These are phyloP conservation scores for Botrytis aclada DNA, from an alignment of 2,329 filamentous ascomycete species.

Conservation along the genomic window DNA sequence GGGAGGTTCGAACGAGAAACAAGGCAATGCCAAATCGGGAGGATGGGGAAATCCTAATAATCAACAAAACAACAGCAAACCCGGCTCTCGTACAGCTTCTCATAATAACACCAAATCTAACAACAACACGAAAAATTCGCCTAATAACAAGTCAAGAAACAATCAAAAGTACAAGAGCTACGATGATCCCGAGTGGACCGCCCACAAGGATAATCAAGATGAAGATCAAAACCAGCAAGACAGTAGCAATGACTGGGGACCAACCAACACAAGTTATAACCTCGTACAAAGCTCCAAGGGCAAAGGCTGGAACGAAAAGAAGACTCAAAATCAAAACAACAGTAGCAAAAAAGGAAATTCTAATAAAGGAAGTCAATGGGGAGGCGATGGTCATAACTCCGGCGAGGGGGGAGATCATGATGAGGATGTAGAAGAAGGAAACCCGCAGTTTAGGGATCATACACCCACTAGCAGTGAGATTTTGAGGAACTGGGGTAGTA, in stretches of 20 bases:
- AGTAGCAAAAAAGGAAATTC: neutral
- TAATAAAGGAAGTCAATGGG: slow-evolving; percentile 8
- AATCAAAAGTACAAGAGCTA: neutral
- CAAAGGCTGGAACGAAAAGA: slow-evolving; percentile 13
- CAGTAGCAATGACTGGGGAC: neutral
- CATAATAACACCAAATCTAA: neutral
- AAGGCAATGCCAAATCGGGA: slow-evolving; percentile 14
- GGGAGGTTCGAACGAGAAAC: slow-evolving; percentile 5
- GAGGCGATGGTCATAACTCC: slow-evolving; percentile 12
- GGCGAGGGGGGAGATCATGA: slow-evolving; percentile 4
- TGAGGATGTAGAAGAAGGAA: slow-evolving; percentile 1
- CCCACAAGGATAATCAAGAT: neutral
- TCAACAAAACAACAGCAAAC: slow-evolving; percentile 14
- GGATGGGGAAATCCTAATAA: slow-evolving; percentile 2
- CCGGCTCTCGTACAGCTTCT: slow-evolving; percentile 21
- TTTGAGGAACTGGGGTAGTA: neutral
- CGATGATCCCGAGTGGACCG: slow-evolving; percentile 7
- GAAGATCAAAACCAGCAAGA: slow-evolving; percentile 1
- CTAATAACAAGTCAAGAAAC: neutral
- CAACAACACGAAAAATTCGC: neutral
- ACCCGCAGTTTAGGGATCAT: neutral
- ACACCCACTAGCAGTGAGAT: slow-evolving; percentile 12
- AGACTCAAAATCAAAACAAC: neutral
- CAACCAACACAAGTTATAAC: neutral
- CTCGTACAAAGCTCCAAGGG: slow-evolving; percentile 13